Conservation (phyloP, 495 filamentous ascomycete genomes). For the Cryomyces minteri region DNA sequence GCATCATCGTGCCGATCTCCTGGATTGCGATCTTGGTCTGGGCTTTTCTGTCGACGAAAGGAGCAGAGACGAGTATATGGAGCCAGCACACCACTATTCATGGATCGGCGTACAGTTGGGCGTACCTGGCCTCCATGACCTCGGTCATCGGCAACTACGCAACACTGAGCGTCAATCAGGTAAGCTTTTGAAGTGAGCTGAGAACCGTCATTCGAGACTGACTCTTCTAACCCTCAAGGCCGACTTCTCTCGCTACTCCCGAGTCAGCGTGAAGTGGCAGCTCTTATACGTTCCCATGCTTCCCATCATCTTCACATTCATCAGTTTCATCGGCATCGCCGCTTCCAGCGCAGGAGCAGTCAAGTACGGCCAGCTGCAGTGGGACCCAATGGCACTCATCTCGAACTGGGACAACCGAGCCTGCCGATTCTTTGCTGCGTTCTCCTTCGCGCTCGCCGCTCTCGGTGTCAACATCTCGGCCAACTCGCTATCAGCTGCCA, state of each 20-base stretch:
- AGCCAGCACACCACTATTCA: conserved; percentile 22
- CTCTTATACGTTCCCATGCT: conserved; percentile 38
- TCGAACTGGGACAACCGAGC: conserved; percentile 10
- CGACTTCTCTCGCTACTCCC: conserved; percentile 43
- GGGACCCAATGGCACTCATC: conserved; percentile 37
- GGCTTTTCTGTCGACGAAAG: conserved; percentile 2
- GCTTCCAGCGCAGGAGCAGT: conserved; percentile 16
- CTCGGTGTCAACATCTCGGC: conserved; percentile 37
- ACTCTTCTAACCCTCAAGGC: conserved; percentile 5
- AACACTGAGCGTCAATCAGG: conserved; percentile 16
- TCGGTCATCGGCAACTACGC: conserved; percentile 16
- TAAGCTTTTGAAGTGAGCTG: not conserved
- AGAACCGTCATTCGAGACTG: too few species aligned
- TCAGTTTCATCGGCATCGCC: conserved; percentile 17
- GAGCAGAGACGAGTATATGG: conserved; percentile 4
- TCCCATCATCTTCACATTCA: conserved; percentile 37
- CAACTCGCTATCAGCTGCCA: conserved; percentile 44
- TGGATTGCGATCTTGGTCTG: conserved; percentile 8
- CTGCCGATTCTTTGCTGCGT: conserved; percentile 22
- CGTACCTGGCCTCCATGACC: conserved; percentile 11
- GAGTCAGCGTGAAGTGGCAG: conserved; percentile 27
- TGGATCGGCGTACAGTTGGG: conserved; percentile 24
- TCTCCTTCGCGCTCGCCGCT: conserved; percentile 22
- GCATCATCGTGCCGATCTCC: conserved; percentile 12
- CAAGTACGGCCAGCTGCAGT: conserved; percentile 30